Evolutionary conservation across 1,284 basidiomycete species (phyloP), one percentile per base, ranked within the genome.

Genomic region (Kalmanozyma brasiliensis): DNA sequence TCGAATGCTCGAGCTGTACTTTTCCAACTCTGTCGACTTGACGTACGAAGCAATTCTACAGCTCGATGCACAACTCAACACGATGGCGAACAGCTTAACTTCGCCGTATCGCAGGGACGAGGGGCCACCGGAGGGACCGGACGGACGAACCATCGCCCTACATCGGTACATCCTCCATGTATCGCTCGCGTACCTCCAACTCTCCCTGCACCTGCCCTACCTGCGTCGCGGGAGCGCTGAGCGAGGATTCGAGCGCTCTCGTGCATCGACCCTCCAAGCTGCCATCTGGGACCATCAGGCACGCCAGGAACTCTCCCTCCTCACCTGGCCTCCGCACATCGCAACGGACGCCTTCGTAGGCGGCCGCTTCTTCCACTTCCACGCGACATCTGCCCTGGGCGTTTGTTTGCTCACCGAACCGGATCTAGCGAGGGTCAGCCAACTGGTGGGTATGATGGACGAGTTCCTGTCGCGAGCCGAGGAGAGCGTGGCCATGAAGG

Each of bases 301-400:
- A 3, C 29, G 59, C 8, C 19, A 16, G 8, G 32, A 34, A 8
- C 19, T 62, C 17, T 13, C 34, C 8, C n/a, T 29, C 9, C 20
- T 56, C 14, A 37, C 51, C 10, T 62, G 60, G 60, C 52, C 60
- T 1, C 23, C 47, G n/a, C 38, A 52, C 7, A 32, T 51, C 19
- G 52, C 60, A 1, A 51, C 43, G 16, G 52, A 62, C 22, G 16
- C 16, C 14, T 62, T 62, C 40, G 60, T 62, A 0, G 60, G 60
- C 1, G 52, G 52, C 3, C 37, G 52, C 23, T 62, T 62, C 48
- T 56, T 55, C 23, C 56, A 62, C 48, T 62, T 62, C 37, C 52
- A 62, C n/a, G 60, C 60, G 11, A 62, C 60, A 0, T 56, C 52
- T 6, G 49, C 60, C 3, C 9, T 62, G 13, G 60, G 52, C 8